Base-by-base conservation (phyloP, 805 yeast species). In the Saccharomycopsis sp. region DNA sequence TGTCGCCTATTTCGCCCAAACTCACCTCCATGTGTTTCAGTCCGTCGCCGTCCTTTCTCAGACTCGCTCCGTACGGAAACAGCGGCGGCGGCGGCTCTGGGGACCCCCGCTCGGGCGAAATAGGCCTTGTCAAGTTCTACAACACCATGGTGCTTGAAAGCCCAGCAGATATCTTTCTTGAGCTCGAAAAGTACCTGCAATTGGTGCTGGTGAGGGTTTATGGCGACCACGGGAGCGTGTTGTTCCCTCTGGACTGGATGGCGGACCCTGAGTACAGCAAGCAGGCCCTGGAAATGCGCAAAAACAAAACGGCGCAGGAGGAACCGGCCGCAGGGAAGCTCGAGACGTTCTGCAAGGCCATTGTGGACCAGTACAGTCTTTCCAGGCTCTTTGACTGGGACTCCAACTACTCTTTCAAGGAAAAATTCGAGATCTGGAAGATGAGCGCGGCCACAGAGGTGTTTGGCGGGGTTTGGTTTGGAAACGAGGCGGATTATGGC, bases 391-490 rank as follows among this genome's bases (percentile, higher is more conserved):
- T 75, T 55, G 78, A 79, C 63, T 86, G 91, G 90, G 88, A 85
- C 63, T 74, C 79, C 24, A 87, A 89, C 64, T 83, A 84, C 65
- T 74, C 79, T 20, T 77, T 81, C 62, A 82, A 87, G 65, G 97
- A 91, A 68, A 82, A 87, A 60, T 74, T 87, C n/a, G 97, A 91
- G 68, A 85, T 90, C 54, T 76, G 90, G 1, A 82, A 81, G 66
- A 87, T 91, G 91, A 85, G 96, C 0, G 77, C 89, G 8, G 95
- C 96, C 0, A 80, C 94, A 0, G 78, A 75, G 12, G 72, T 89
- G 1, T 66, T 68, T 15, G 61, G 67, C 5, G 75, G 80, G 53
- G 79, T 91, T 3, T 91, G 92, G 91, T 76, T 86, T 54, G 98
- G 98, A 1, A 92, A 91, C 66, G 73, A 83, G 1, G 82, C 88